These are phyloP conservation scores for Colletotrichum sp. DNA, from an alignment of 2,329 filamentous ascomycete species.

Conservation along the genomic window DNA sequence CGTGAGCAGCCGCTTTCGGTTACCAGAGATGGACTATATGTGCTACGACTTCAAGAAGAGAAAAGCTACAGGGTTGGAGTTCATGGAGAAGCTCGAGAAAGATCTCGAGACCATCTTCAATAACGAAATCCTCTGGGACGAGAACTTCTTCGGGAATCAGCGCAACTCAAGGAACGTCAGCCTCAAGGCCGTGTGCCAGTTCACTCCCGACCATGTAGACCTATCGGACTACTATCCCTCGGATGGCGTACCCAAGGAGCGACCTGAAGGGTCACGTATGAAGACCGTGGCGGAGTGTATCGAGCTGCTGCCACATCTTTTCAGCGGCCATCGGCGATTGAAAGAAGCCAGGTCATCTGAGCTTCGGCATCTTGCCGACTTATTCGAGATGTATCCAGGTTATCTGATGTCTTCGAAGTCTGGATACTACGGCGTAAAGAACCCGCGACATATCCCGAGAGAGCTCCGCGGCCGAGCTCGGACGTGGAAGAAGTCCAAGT, in stretches of 20 bases:
- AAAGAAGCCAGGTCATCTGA: not conserved
- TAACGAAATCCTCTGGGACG: not conserved
- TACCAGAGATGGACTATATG: not conserved
- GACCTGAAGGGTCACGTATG: not conserved
- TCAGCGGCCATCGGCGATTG: not conserved
- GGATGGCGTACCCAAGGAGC: not conserved
- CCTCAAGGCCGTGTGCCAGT: not conserved
- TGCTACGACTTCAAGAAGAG: not conserved
- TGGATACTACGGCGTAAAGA: not conserved
- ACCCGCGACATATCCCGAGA: not conserved
- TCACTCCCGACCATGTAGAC: not conserved
- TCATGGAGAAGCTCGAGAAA: not conserved
- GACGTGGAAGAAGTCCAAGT: not conserved
- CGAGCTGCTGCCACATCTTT: not conserved
- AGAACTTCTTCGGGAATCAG: not conserved
- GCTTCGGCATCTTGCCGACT: not conserved
- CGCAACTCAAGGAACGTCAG: not conserved
- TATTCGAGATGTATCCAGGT: not conserved
- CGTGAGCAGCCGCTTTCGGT: not conserved
- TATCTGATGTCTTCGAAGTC: not conserved
- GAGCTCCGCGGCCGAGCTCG: not conserved
- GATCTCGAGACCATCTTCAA: not conserved
- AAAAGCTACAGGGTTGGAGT: not conserved
- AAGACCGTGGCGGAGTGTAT: not conserved
- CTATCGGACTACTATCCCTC: not conserved